Evolutionary conservation across 768 basidiomycete genomes (phyloP).

Genomic region (Trametes elegans): DNA sequence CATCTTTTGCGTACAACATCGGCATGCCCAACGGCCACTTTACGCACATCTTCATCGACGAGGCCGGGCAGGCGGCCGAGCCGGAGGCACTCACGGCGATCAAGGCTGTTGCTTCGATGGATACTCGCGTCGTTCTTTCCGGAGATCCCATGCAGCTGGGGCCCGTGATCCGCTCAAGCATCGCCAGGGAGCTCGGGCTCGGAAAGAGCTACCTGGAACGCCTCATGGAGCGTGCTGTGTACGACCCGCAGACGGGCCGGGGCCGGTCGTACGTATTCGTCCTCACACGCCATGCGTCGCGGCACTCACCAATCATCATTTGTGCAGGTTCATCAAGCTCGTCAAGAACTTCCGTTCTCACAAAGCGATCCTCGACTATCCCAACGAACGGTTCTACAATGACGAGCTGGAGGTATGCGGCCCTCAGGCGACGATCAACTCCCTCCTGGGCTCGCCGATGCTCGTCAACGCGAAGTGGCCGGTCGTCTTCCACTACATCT

Average conservation of each 20-base stretch:
- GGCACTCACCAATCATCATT: not conserved
- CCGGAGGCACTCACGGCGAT: conserved; percentile 63
- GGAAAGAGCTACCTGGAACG: conserved; percentile 62
- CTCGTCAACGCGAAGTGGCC: conserved; percentile 30
- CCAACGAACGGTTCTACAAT: conserved; percentile 47
- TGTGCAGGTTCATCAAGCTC: conserved; percentile 30
- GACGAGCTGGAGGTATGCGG: conserved; percentile 33
- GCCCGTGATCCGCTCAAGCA: conserved; percentile 58
- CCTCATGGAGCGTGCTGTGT: conserved; percentile 33
- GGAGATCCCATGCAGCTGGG: conserved; percentile 75
- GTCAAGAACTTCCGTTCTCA: conserved; percentile 61
- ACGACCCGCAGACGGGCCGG: conserved; percentile 22
- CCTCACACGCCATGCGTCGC: not conserved
- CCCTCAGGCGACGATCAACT: conserved; percentile 25
- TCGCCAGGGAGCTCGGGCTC: conserved; percentile 56
- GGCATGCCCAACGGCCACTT: conserved; percentile 63
- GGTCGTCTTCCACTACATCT: conserved; percentile 34
- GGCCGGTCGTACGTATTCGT: conserved; percentile 35
- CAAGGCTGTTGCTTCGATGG: conserved; percentile 52
- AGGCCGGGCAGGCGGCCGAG: conserved; percentile 72
- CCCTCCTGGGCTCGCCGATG: conserved; percentile 26
- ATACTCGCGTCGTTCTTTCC: conserved; percentile 59
- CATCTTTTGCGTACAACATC: conserved; percentile 51
- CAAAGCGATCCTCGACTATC: conserved; percentile 49
- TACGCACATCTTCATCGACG: conserved; percentile 67